Percentiles rank a stretch among this genome's conserved stretches.
Conservation (phyloP, 73 alveolate species). For the Paramecium bursaria region DNA sequence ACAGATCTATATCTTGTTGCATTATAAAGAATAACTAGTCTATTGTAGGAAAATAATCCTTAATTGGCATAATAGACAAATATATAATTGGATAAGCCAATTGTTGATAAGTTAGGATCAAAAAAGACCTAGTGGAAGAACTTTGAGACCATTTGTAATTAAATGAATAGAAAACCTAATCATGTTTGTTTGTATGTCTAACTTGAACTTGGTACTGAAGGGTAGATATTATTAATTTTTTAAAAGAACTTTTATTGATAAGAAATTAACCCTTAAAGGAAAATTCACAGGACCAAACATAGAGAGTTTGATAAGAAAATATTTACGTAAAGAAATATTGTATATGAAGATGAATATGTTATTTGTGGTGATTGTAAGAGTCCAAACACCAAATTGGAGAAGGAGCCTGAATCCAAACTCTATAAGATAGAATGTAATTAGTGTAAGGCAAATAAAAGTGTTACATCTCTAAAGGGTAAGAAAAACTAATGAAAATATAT, state of each 20-base stretch:
- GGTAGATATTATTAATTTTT: slow-evolving; percentile 1
- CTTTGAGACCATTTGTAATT: slow-evolving; percentile 69
- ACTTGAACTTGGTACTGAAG: slow-evolving; percentile 77
- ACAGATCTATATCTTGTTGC: not conserved
- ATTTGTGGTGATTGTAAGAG: slow-evolving; percentile 72
- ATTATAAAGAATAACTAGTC: not conserved
- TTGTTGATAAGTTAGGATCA: slow-evolving; percentile 71
- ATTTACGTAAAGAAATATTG: not conserved
- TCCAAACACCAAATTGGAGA: slow-evolving; percentile 65
- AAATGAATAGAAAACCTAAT: slow-evolving; percentile 71
- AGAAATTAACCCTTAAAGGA: slow-evolving; percentile 71
- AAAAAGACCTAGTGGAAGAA: slow-evolving; percentile 75
- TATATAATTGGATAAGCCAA: slow-evolving; percentile 68
- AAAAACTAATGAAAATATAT: too few relatives aligned
- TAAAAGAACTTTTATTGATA: slow-evolving; percentile 36
- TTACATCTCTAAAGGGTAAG: too few relatives aligned
- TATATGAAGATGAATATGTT: slow-evolving; percentile 70
- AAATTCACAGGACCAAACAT: slow-evolving; percentile 67
- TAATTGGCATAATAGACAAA: slow-evolving; percentile 55
- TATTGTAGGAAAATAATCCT: slow-evolving; percentile 41
- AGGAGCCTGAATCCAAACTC: slow-evolving; percentile 72
- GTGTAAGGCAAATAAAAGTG: slow-evolving; percentile 73
- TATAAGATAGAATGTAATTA: slow-evolving; percentile 72
- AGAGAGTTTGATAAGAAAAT: slow-evolving; percentile 70
- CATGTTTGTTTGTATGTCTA: slow-evolving; percentile 67